Evolutionary conservation across 257 asterid species (phyloP).

Genomic region (Solanum neorickii): DNA sequence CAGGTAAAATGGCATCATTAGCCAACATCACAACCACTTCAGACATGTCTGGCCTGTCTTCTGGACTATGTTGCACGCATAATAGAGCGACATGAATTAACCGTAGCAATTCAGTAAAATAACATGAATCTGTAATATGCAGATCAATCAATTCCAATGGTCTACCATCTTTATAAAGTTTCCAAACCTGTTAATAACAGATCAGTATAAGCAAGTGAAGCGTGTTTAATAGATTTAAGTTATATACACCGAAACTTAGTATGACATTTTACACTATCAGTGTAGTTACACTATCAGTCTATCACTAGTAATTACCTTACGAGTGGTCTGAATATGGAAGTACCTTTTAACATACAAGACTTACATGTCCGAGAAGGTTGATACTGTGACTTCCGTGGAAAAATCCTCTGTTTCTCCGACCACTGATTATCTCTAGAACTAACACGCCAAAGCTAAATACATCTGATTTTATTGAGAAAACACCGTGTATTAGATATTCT

Average conservation of each 20-base stretch:
- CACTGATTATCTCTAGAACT: constrained; percentile 18
- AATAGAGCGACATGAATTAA: constrained; percentile 11
- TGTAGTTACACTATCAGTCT: neutral
- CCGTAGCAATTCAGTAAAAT: neutral
- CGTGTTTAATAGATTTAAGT: neutral
- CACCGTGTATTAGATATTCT: constrained; percentile 14
- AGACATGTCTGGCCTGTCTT: constrained; percentile 17
- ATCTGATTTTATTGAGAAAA: constrained; percentile 25
- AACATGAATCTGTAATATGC: neutral
- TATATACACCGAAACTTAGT: neutral
- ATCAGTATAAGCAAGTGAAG: neutral
- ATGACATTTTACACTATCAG: neutral
- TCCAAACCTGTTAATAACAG: constrained; percentile 3
- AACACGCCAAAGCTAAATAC: constrained; percentile 24
- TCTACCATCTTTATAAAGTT: constrained; percentile 10
- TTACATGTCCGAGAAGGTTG: constrained; percentile 28
- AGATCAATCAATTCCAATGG: constrained; percentile 5
- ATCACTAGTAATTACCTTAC: neutral
- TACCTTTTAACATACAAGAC: neutral
- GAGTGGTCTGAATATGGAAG: neutral
- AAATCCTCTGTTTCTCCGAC: constrained; percentile 15
- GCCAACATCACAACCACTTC: constrained; percentile 13
- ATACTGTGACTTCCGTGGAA: constrained; percentile 5
- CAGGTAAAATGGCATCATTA: constrained; percentile 7
- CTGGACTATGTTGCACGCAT: constrained; percentile 9